These are phyloP conservation scores for Elsinoe ampelina DNA, from an alignment of 2,329 filamentous ascomycete species.

Conservation along the genomic window DNA sequence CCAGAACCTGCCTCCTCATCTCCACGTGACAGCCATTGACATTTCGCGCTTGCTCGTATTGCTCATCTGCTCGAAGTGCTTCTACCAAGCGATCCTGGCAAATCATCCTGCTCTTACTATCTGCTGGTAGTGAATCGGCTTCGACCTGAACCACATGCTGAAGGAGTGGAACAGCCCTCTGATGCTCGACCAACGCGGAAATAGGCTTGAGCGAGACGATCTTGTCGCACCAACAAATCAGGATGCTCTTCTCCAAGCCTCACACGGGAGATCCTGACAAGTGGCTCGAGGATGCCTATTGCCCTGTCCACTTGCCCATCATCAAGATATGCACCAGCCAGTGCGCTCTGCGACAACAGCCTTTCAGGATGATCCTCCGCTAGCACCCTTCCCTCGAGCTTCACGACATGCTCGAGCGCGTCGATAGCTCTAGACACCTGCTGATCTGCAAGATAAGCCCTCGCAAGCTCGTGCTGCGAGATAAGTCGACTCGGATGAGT, in stretches of 20 bases:
- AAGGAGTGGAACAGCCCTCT: neutral
- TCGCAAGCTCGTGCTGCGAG: conserved; percentile 19
- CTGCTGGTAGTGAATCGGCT: neutral
- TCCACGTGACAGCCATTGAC: neutral
- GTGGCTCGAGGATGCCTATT: conserved; percentile 20
- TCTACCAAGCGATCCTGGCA: neutral
- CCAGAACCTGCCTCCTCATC: neutral
- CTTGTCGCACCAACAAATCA: neutral
- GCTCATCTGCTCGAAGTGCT: neutral
- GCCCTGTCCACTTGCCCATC: conserved; percentile 20
- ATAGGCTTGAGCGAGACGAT: neutral
- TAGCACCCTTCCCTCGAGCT: neutral
- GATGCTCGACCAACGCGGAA: neutral
- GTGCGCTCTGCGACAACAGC: conserved; percentile 15
- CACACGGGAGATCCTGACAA: conserved; percentile 14
- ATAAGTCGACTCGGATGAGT: conserved; percentile 13
- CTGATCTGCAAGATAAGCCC: conserved; percentile 17
- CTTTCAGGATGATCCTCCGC: conserved; percentile 10
- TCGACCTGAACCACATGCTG: neutral
- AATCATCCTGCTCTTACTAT: neutral
- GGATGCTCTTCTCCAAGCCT: neutral
- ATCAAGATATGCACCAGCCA: conserved; percentile 20
- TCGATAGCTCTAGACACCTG: conserved; percentile 20
- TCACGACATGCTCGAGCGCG: conserved; percentile 14
- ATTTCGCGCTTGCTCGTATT: neutral